Base-by-base conservation (phyloP, 305 asterid genomes). In the Salvia sclarea region DNA sequence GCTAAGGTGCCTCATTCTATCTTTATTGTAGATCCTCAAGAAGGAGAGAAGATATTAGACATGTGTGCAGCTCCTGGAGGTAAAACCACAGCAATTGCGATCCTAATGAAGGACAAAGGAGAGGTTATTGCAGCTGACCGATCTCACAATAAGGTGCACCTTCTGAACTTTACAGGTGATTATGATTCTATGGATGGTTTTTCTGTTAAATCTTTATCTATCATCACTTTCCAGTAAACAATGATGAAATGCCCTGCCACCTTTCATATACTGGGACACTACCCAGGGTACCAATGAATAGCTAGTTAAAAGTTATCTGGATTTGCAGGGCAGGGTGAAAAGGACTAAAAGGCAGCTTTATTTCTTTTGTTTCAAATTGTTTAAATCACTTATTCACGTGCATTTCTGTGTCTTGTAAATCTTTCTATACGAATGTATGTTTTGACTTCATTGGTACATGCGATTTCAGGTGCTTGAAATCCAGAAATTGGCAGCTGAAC, bases 31-130 rank as follows among this genome's bases (percentile, higher is more conserved):
- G 98, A 91, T 85, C 98, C 98, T 66, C 96, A 85, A 71, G 86
- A 79, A 72, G 97, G 97, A 72, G 97, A 93, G 75, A 87, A 80
- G 82, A 79, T 93, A 84, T 74, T 93, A 61, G 98, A 93, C 79
- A 85, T 93, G 98, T 93, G 98, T 76, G 98, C 98, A 55, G 98
- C 98, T 75, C 98, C 98, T 38, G 97, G 97, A 71, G 97, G 97
- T 57, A 93, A 93, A 81, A 93, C 98, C 43, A 93, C 98, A 52
- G 98, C 95, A 3, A 87, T 93, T 78, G 98, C 97, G 14, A 85
- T 85, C 62, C 96, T 91, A 66, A 93, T 93, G 98, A 85, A 84
- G 86, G 98, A 88, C 84, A 83, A 79, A 73, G 98, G 98, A 71
- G 92, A 88, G 76, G 71, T 93, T 73, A 70, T 93, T 83, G 97